Conservation (phyloP, 306 rosid genomes). For the Datisca glomerata region DNA sequence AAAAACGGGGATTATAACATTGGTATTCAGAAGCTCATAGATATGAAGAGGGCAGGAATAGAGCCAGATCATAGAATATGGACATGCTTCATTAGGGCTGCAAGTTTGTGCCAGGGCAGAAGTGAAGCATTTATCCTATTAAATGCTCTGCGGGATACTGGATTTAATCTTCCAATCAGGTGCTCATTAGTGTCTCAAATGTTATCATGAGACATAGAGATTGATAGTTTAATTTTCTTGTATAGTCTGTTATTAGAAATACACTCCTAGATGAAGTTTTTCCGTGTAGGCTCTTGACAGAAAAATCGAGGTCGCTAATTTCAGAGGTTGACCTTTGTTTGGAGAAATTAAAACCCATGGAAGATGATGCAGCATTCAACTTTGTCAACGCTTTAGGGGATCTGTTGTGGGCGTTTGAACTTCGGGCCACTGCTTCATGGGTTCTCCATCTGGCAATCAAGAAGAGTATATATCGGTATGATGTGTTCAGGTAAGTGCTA, state of each 20-base stretch:
- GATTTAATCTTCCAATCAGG: slow-evolving; percentile 87
- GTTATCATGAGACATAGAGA: too few relatives aligned
- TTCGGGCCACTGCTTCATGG: slow-evolving; percentile 92
- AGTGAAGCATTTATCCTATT: slow-evolving; percentile 50
- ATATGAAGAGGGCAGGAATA: slow-evolving; percentile 56
- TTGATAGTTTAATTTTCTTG: too few relatives aligned
- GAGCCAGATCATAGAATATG: slow-evolving; percentile 89
- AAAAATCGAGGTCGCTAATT: slow-evolving; percentile 56
- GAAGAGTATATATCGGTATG: slow-evolving; percentile 56
- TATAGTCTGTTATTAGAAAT: slow-evolving; percentile 11
- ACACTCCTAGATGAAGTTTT: slow-evolving; percentile 7
- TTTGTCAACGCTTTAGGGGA: slow-evolving; percentile 80
- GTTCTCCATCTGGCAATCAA: slow-evolving; percentile 78
- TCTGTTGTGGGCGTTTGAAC: slow-evolving; percentile 95
- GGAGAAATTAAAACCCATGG: slow-evolving; percentile 45
- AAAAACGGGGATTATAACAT: slow-evolving; percentile 45
- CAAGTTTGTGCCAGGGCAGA: slow-evolving; percentile 48
- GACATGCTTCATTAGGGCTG: slow-evolving; percentile 92
- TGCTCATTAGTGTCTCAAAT: slow-evolving; percentile 14
- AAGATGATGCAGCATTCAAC: slow-evolving; percentile 88
- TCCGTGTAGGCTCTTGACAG: slow-evolving; percentile 67
- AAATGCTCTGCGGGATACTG: slow-evolving; percentile 45
- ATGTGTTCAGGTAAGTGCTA: slow-evolving; percentile 54
- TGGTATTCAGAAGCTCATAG: slow-evolving; percentile 60
- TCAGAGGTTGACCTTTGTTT: slow-evolving; percentile 54